Evolutionary conservation across 345 rosid genomes (phyloP).

Genomic region (Barbarea vulgaris): DNA sequence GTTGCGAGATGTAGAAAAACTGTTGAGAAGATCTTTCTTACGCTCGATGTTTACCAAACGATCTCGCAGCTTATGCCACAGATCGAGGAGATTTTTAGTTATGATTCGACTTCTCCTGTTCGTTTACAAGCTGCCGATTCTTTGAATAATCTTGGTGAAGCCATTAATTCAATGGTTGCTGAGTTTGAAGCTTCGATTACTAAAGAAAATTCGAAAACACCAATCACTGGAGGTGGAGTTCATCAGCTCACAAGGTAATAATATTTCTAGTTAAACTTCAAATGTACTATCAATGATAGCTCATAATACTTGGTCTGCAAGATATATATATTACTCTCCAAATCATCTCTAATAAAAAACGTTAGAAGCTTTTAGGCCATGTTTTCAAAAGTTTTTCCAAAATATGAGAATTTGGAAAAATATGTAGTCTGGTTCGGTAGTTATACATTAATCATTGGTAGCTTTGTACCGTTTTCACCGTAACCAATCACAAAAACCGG

Average conservation of each 20-base stretch:
- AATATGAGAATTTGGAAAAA: too few species aligned
- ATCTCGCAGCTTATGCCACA: conserved; percentile 53
- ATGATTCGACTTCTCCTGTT: conserved; percentile 52
- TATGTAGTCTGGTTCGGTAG: too few species aligned
- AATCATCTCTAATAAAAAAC: too few species aligned
- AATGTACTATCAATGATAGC: too few species aligned
- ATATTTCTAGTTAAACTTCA: not conserved
- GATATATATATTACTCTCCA: too few species aligned
- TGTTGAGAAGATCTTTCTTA: conserved; percentile 61
- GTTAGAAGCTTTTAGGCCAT: too few species aligned
- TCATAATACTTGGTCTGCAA: too few species aligned
- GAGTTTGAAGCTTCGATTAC: conserved; percentile 57
- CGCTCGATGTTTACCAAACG: conserved; percentile 63
- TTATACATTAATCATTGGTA: too few species aligned
- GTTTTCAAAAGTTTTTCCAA: too few species aligned
- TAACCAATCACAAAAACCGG: too few species aligned
- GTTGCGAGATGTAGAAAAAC: conserved; percentile 50
- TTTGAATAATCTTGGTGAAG: conserved; percentile 50
- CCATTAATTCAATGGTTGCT: conserved; percentile 45
- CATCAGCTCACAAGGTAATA: conserved; percentile 50
- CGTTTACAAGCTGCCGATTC: conserved; percentile 60
- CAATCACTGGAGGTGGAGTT: conserved; percentile 55
- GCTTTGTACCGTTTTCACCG: too few species aligned
- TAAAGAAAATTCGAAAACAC: conserved; percentile 55
- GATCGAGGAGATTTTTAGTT: conserved; percentile 60